Base-by-base conservation (phyloP, 2,329 filamentous ascomycete genomes). In the Botrytis paeoniae region DNA sequence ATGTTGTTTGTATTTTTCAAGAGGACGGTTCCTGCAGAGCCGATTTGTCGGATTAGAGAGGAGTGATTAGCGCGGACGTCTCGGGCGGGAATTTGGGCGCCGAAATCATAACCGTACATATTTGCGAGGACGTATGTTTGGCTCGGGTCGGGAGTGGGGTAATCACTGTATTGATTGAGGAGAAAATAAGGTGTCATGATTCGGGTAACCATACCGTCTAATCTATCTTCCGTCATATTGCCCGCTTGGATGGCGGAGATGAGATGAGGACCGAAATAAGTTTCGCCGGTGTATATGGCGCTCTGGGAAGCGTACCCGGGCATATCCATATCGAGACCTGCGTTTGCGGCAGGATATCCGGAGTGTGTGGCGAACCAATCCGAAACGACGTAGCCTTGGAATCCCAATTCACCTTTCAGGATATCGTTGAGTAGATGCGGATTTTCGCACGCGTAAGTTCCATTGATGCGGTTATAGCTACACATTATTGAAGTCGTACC, bases 311-410 rank as follows among this genome's bases (percentile, higher is more conserved):
- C 3, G 7, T 22, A 51, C 0, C 77, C 76, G 3, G 77, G 78
- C 77, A 78, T 78, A 22, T 72, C 70, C 72, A 92, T 89, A 78
- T 97, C 95, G 5, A 97, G 85, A 1, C 95, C 95, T 5, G 93
- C 92, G 7, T 97, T 84, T 5, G 93, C 92, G 69, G 89, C 92
- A 18, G 88, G 89, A 0, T 97, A 92, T 22, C 94, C 94, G 8
- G 91, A 91, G 74, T 93, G 89, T 79, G 97, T 93, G 0, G 92
- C 93, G 4, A 94, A 85, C 93, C 93, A 97, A 80, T 97, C 94
- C 0, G 89, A 91, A 85, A 95, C 92, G 14, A 95, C 88, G 71
- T 93, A 95, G 0, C 93, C 93, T 80, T 96, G 92, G 79, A 97
- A 96, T 7, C 93, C 93, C 1, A 97, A 85, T 80, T 96, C 93